These are phyloP conservation scores for Vigna radiata DNA, from an alignment of 306 rosid genomes.

Conservation along the genomic window DNA sequence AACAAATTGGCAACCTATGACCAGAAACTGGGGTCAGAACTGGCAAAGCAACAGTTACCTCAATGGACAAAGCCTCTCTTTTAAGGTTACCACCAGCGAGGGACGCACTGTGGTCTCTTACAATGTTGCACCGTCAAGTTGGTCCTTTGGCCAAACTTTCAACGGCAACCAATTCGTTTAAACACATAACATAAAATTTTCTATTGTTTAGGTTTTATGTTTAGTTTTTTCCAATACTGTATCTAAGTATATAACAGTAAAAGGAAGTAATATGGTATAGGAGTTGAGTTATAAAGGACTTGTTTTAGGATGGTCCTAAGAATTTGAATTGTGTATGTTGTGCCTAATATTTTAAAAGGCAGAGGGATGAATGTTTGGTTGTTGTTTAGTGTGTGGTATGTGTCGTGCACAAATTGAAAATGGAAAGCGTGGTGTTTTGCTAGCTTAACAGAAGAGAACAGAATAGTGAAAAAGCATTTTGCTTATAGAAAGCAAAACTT, in stretches of 20 bases:
- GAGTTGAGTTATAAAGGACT: conserved; percentile 48
- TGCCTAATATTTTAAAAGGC: conserved; percentile 43
- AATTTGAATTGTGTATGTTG: conserved; percentile 38
- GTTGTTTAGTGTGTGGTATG: conserved; percentile 1
- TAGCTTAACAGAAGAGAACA: background rate
- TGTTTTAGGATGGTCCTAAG: conserved; percentile 48
- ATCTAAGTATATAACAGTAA: conserved; percentile 15
- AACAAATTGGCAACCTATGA: conserved; percentile 75
- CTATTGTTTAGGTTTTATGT: too few relatives aligned
- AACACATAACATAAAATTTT: background rate
- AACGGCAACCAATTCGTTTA: conserved; percentile 58
- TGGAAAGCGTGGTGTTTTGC: background rate
- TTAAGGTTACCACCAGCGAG: conserved; percentile 71
- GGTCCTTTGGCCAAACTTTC: conserved; percentile 87
- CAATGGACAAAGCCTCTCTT: conserved; percentile 77
- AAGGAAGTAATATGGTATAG: background rate
- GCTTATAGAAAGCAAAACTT: conserved; percentile 28
- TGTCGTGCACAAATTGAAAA: background rate
- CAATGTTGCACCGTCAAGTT: conserved; percentile 58
- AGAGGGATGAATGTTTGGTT: conserved; percentile 58
- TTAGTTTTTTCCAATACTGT: background rate
- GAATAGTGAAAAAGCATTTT: background rate
- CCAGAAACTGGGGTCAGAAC: conserved; percentile 88
- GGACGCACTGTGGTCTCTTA: conserved; percentile 63
- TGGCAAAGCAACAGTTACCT: conserved; percentile 81